Evolutionary conservation across 495 filamentous ascomycete species (phyloP).

Genomic region (Penicillium macrosclerotiorum): DNA sequence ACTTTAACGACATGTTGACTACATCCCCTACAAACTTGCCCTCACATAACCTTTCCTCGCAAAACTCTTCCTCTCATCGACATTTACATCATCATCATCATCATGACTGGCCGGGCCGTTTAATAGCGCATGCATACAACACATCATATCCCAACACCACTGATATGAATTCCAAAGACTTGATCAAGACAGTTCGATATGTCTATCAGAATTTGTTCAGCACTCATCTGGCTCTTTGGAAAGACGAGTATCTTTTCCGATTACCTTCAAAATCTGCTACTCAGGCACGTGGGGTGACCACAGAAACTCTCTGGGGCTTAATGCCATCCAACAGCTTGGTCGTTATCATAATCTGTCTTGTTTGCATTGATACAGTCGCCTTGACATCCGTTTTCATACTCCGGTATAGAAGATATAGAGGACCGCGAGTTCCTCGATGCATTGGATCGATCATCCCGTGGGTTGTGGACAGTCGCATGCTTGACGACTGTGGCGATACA

Average conservation of each 20-base stretch:
- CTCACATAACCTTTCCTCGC: not conserved
- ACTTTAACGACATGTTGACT: constrained; percentile 13
- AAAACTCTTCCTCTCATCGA: not conserved
- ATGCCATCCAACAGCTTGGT: constrained; percentile 15
- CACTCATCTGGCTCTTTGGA: constrained; percentile 15
- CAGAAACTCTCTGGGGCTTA: constrained; percentile 12
- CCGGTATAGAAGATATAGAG: constrained; percentile 15
- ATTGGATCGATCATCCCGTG: constrained; percentile 25
- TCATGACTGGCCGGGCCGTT: not conserved
- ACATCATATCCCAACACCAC: not conserved
- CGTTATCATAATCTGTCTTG: constrained; percentile 18
- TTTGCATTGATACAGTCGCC: constrained; percentile 18
- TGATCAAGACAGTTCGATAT: constrained; percentile 3
- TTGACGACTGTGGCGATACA: constrained; percentile 8
- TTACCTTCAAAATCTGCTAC: not conserved
- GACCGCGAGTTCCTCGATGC: constrained; percentile 18
- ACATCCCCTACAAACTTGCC: not conserved
- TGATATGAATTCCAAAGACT: not conserved
- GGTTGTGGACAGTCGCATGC: constrained; percentile 18
- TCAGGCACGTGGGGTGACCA: constrained; percentile 1
- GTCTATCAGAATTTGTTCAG: constrained; percentile 22
- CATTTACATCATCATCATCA: not conserved
- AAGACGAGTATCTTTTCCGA: constrained; percentile 11
- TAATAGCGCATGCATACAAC: not conserved
- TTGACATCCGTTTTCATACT: constrained; percentile 17